Conservation (phyloP, 345 rosid species). For the Citrus inodora region DNA sequence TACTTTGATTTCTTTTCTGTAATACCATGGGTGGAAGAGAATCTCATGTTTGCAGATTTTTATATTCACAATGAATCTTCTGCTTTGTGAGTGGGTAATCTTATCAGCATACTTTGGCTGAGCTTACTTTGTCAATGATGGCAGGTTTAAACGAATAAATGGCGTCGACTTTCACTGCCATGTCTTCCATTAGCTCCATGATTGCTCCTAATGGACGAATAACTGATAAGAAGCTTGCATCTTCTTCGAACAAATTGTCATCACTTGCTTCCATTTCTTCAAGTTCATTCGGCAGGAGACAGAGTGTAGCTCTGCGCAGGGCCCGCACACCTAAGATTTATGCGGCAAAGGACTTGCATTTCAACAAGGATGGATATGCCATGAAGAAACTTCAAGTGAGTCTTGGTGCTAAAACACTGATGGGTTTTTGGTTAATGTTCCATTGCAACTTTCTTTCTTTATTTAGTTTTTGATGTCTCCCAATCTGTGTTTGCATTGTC, state of each 20-base stretch:
- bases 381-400: conserved; percentile 88
- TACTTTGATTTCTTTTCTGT: not conserved
- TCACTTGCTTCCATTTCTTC: conserved; percentile 70
- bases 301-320: conserved; percentile 42
- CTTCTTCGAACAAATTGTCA: conserved; percentile 56
- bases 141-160: conserved; percentile 35
- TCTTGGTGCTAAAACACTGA: not conserved
- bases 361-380: conserved; percentile 92
- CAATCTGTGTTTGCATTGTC: conserved; percentile 9
- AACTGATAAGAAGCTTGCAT: conserved; percentile 52
- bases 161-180: conserved; percentile 76
- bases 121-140: conserved; percentile 3
- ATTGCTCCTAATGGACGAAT: conserved; percentile 52
- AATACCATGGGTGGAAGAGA: not conserved
- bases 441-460: not conserved
- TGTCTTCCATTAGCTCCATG: conserved; percentile 67
- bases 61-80: not conserved
- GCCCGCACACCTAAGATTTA: conserved; percentile 47
- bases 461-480: not conserved
- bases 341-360: conserved; percentile 93
- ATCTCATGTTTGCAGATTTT: too few species aligned
- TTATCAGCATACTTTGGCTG: not conserved
- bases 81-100: not conserved
- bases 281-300: conserved; percentile 51
- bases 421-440: not conserved